A percentile compares a stretch with the other conserved stretches of the same genome.
phyloP scores from a whole-genome alignment of 2,329 filamentous ascomycete species.

The Xenosphaeropsis pyriputrescens region DNA sequence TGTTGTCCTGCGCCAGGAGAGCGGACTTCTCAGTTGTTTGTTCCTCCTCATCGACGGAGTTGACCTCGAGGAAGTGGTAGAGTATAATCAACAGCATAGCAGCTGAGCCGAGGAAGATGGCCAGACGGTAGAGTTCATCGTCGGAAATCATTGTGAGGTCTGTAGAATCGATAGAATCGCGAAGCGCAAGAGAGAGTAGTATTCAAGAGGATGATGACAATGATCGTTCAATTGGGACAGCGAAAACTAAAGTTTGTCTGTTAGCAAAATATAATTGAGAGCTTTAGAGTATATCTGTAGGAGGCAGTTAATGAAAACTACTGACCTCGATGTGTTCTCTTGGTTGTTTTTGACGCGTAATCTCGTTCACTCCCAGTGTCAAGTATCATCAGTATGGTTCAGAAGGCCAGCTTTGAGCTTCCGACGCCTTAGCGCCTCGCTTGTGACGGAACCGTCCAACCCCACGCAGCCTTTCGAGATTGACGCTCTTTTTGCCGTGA shows the following conservation, averaged over 20 bases:
- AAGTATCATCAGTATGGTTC: background rate
- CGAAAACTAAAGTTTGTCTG: background rate
- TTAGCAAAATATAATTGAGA: background rate
- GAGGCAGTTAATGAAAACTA: too few species aligned
- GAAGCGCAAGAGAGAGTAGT: background rate
- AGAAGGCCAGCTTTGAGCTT: constrained; percentile 21
- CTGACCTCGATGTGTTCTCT: too few species aligned
- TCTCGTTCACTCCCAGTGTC: background rate
- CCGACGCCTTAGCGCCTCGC: constrained; percentile 2
- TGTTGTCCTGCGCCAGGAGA: too few species aligned
- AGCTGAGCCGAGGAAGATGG: constrained; percentile 80
- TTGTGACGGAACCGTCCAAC: background rate
- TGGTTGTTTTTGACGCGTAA: background rate
- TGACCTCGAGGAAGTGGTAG: constrained; percentile 95
- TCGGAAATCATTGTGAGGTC: constrained; percentile 77
- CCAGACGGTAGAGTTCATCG: constrained; percentile 76
- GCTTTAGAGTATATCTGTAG: too few species aligned
- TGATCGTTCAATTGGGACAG: background rate
- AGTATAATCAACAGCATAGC: constrained; percentile 87
- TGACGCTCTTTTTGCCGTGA: too few species aligned
- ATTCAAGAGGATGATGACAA: constrained; percentile 3
- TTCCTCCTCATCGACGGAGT: constrained; percentile 43
- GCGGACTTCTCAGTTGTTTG: too few species aligned
- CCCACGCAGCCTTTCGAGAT: too few species aligned
- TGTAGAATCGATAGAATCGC: constrained; percentile 7